These are phyloP conservation scores for Fragosphaeria purpurea DNA, from an alignment of 2,329 filamentous ascomycete genomes.

Conservation along the genomic window DNA sequence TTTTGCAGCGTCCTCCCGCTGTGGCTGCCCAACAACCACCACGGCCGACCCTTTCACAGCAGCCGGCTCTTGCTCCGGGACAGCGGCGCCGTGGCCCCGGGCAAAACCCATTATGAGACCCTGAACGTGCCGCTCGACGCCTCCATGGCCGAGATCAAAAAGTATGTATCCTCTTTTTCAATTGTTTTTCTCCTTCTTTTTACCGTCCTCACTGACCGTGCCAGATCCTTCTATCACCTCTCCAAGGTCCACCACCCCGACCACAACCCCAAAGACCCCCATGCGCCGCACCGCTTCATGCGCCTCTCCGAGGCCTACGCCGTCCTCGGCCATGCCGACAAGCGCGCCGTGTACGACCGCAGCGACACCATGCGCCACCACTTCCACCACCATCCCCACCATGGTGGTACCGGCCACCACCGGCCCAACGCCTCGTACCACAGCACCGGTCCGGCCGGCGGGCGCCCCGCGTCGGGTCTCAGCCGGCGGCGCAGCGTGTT, in stretches of 20 bases:
- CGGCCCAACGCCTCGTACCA: slow-evolving; percentile 40
- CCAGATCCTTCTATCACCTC: slow-evolving; percentile 73
- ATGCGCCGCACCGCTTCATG: slow-evolving; percentile 66
- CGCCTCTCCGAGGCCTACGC: slow-evolving; percentile 77
- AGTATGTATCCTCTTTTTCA: slow-evolving; percentile 33
- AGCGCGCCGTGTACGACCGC: slow-evolving; percentile 73
- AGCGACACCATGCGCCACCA: slow-evolving; percentile 40
- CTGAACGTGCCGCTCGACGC: slow-evolving; percentile 64
- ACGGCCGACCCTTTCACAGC: slow-evolving; percentile 18
- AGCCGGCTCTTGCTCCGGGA: slow-evolving; percentile 17
- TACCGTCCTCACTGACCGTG: neutral
- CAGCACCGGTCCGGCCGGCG: slow-evolving; percentile 54
- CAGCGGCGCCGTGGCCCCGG: slow-evolving; percentile 18
- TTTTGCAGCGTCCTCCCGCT: too few relatives aligned
- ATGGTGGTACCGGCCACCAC: slow-evolving; percentile 11
- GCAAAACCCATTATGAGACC: slow-evolving; percentile 68
- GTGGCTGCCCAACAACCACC: too few relatives aligned
- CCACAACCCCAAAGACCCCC: slow-evolving; percentile 67
- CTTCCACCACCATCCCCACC: slow-evolving; percentile 24
- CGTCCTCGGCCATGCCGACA: slow-evolving; percentile 59
- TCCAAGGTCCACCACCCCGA: slow-evolving; percentile 92
- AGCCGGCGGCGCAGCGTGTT: slow-evolving; percentile 67
- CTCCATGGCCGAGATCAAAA: slow-evolving; percentile 71
- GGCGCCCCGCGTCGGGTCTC: slow-evolving; percentile 70
- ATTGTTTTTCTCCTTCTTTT: neutral